Evolutionary conservation across 164 flowering plant genomes (phyloP).

Genomic region (Aristolochia contorta): DNA sequence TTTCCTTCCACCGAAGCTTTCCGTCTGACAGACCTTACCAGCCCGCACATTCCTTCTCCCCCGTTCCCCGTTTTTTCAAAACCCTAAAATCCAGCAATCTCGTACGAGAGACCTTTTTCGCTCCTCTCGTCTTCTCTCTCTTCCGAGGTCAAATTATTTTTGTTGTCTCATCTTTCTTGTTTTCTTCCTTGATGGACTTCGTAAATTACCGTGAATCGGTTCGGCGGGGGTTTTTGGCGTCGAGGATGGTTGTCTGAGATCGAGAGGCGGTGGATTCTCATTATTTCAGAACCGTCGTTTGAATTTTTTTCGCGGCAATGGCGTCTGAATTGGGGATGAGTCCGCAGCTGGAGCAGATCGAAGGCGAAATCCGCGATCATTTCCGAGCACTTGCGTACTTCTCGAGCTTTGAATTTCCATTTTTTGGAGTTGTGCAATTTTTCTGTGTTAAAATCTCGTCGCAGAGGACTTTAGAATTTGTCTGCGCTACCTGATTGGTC

Average conservation of each 20-base stretch:
- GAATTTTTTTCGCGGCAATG: conserved; percentile 12
- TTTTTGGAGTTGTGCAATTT: background rate
- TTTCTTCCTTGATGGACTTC: background rate
- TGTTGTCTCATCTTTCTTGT: background rate
- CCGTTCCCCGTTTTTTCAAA: no score
- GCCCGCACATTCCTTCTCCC: no score
- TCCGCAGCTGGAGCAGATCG: conserved; percentile 82
- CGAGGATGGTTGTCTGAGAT: background rate
- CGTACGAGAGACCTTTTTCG: no score
- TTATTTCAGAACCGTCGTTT: background rate
- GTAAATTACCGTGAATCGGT: background rate
- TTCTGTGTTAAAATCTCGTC: background rate
- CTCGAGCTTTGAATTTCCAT: background rate
- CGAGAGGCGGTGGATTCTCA: no score
- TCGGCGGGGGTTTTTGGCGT: background rate
- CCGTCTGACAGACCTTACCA: no score
- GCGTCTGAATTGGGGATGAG: conserved; percentile 23
- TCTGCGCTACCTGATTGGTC: no score
- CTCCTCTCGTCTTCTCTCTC: background rate
- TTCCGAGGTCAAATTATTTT: background rate
- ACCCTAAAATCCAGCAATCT: no score
- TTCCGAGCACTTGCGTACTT: conserved; percentile 38
- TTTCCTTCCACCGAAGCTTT: no score
- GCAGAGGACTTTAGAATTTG: no score
- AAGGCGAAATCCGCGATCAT: conserved; percentile 82